Evolutionary conservation across 192 early-diverging fungal genomes (phyloP).

Genomic region (Physocladia obscura): DNA sequence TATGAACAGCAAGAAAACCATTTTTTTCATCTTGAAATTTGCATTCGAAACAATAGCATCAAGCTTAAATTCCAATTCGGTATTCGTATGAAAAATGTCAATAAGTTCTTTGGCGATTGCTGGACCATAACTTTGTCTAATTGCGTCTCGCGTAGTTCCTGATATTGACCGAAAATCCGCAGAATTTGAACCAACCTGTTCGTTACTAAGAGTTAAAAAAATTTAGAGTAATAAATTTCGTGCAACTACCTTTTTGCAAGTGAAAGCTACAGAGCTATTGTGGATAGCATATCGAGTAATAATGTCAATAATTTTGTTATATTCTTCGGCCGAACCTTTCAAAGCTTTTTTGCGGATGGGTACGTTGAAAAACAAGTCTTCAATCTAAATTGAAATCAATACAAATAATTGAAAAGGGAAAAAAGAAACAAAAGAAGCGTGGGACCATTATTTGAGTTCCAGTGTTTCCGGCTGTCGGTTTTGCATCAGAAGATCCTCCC

Average conservation of each 20-base stretch:
- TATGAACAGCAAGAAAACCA: slow-evolving; percentile 88
- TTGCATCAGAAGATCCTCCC: slow-evolving; percentile 75
- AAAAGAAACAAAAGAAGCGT: slow-evolving; percentile 36
- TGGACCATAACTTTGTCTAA: slow-evolving; percentile 81
- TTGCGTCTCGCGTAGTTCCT: slow-evolving; percentile 68
- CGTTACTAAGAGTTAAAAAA: too few species aligned
- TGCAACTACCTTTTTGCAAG: slow-evolving; percentile 75
- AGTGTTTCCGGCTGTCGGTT: slow-evolving; percentile 91
- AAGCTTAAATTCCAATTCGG: slow-evolving; percentile 57
- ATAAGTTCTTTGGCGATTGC: slow-evolving; percentile 78
- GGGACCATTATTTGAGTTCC: slow-evolving; percentile 93
- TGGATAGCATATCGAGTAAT: slow-evolving; percentile 92
- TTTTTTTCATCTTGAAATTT: slow-evolving; percentile 83
- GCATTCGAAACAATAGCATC: slow-evolving; percentile 87
- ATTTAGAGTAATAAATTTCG: background rate
- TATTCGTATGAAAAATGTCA: slow-evolving; percentile 53
- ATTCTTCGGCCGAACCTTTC: slow-evolving; percentile 83
- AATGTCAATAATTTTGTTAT: slow-evolving; percentile 85
- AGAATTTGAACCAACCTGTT: slow-evolving; percentile 58
- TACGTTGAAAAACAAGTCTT: slow-evolving; percentile 95
- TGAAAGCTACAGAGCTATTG: slow-evolving; percentile 78
- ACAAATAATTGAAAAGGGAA: background rate
- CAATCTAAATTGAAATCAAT: slow-evolving; percentile 55
- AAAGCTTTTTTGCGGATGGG: slow-evolving; percentile 81
- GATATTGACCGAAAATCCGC: slow-evolving; percentile 77